Evolutionary conservation across 805 yeast genomes (phyloP).

Genomic region (Yarrowia porcina): DNA sequence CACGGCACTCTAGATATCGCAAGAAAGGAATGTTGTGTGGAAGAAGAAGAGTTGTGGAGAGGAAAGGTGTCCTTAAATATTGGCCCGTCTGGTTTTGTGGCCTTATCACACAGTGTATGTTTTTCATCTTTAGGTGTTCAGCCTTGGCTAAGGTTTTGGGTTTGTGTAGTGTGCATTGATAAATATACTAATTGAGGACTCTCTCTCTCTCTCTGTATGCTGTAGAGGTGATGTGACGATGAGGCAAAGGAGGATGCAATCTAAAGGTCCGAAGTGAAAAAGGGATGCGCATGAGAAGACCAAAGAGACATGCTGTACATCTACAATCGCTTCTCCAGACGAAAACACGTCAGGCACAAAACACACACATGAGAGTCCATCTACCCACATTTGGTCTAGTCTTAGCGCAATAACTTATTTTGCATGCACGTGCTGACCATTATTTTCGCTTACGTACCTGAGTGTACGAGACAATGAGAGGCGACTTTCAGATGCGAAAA

Average conservation of each 20-base stretch:
- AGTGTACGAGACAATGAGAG: background rate
- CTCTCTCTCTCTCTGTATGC: no score
- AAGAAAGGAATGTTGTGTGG: background rate
- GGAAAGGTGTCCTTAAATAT: background rate
- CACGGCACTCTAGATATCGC: constrained; percentile 11
- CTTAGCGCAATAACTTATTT: background rate
- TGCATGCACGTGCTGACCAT: background rate
- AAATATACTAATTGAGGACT: background rate
- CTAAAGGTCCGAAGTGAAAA: background rate
- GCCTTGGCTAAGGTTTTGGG: background rate
- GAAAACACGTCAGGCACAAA: no score
- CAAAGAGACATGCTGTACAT: no score
- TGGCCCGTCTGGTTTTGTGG: background rate
- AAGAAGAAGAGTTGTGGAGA: background rate
- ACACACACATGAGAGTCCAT: no score
- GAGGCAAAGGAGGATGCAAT: background rate
- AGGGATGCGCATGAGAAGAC: no score
- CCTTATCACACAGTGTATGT: background rate
- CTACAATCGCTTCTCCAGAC: no score
- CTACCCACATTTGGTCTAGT: no score
- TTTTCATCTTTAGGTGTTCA: constrained; percentile 9
- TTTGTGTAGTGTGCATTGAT: background rate
- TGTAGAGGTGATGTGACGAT: background rate
- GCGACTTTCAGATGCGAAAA: background rate
- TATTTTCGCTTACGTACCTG: background rate